Evolutionary conservation across 805 yeast species (phyloP), one percentile per base, ranked within the genome.

Genomic region (Nakazawaea ambrosiae): DNA sequence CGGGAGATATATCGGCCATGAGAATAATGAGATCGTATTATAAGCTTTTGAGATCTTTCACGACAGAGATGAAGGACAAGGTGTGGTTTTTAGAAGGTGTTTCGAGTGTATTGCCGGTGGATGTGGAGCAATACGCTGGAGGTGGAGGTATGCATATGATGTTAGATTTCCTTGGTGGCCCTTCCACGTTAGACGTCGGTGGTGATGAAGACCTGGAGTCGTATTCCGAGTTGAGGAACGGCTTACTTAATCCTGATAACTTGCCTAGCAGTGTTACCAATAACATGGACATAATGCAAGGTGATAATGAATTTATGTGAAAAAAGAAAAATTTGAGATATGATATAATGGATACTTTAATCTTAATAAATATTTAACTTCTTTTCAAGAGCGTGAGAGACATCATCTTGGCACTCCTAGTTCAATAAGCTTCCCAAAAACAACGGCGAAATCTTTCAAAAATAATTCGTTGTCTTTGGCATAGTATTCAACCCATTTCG

Each of bases 1-100:
- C 80, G 9, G 94, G 96, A 33, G 97, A 90, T 58, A 59, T 80
- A 24, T 74, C 81, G 34, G 95, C 97, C 2, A 86, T 86, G 87
- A 67, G 95, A 48, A 86, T 90, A 45, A 85, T 90, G 85, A 68
- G 94, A 47, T 81, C 84, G 39, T 89, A 89, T 63, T 89, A 89
- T 61, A 78, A 83, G 39, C 61, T 89, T 41, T 68, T 89, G 33
- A 66, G 95, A 47, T 78, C 81, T 12, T 89, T 83, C 56, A 85
- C 95, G 0, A 75, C 80, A 25, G 94, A 85, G 51, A 81, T 84
- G 82, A 84, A 83, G 55, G 92, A 88, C 50, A 75, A 75, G 48
- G 94, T 89, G 14, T 89, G 97, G 97, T 88, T 89, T 49, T 65
- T 89, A 45, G 95, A 89, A 58, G 97, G 97, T 4, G 92, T 87